A percentile compares a stretch with the other conserved stretches of the same genome.
phyloP scores from a whole-genome alignment of 148 eudicot genomes.

The Silene conica region DNA sequence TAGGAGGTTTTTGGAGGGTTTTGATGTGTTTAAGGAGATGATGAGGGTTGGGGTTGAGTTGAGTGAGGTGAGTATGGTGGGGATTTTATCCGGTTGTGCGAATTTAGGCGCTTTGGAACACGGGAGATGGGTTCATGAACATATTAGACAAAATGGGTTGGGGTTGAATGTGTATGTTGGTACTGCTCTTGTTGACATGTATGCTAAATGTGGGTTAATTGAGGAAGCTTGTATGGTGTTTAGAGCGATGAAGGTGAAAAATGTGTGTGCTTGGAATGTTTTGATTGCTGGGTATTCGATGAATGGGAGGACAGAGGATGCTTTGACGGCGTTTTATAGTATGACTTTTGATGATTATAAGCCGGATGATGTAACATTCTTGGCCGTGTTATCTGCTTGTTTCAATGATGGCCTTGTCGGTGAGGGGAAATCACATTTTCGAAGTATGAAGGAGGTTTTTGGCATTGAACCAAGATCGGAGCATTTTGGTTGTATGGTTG shows the following conservation, averaged over 20 bases:
- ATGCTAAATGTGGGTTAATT: constrained; percentile 46
- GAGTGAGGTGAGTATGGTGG: constrained; percentile 50
- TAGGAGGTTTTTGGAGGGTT: constrained; percentile 31
- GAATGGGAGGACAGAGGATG: constrained; percentile 37
- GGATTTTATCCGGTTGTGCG: constrained; percentile 42
- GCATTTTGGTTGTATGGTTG: constrained; percentile 45
- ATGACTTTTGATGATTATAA: constrained; percentile 34
- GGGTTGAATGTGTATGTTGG: constrained; percentile 31
- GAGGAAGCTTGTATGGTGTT: constrained; percentile 35
- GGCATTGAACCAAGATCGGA: constrained; percentile 29
- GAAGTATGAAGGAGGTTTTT: constrained; percentile 31
- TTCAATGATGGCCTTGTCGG: constrained; percentile 29
- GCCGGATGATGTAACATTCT: constrained; percentile 40
- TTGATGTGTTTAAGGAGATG: constrained; percentile 40
- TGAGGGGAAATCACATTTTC: constrained; percentile 31
- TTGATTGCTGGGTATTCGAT: constrained; percentile 38
- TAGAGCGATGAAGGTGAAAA: constrained; percentile 35
- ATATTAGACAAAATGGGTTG: constrained; percentile 21
- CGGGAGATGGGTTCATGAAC: constrained; percentile 49
- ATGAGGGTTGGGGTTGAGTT: constrained; percentile 24
- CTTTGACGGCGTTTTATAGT: constrained; percentile 32
- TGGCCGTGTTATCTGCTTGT: constrained; percentile 42
- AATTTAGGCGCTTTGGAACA: constrained; percentile 35
- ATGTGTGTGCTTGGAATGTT: constrained; percentile 52
- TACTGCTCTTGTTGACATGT: constrained; percentile 54